Base-by-base conservation (phyloP, 495 filamentous ascomycete species). In the Chaetomidium leptoderma region DNA sequence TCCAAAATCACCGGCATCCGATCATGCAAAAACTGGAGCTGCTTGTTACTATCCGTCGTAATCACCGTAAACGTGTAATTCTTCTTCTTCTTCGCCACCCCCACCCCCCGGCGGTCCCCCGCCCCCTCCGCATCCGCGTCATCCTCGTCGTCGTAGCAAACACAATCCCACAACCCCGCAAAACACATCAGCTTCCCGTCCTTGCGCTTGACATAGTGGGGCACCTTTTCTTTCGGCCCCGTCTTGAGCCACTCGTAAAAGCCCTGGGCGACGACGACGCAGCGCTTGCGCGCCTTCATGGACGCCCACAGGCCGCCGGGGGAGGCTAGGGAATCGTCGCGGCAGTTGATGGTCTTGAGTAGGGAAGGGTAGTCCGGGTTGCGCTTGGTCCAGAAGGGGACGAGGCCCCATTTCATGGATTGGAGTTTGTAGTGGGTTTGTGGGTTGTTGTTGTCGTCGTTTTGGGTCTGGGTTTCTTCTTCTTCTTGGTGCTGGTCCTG, bases 191-290 rank as follows among this genome's bases (percentile, higher is more conserved):
- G 67, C 59, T 84, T 78, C 0, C 88, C 90, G 66, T 97, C 93
- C 64, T 84, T 88, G 14, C 90, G 76, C 65, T 85, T 88, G 10
- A 89, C 78, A 66, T 80, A 97, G 70, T 97, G 84, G 37, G 93
- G 93, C 0, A 91, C 73, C 71, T 86, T 90, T 59, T 90, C 85
- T 63, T 89, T 92, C 1, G 17, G 84, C 79, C 0, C 83, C 84
- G 90, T 89, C 70, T 93, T 90, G 51, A 93, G 71, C 93, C 93
- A 98, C 70, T 98, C 93, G 70, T 92, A 98, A 72, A 97, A 98
- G 3, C 93, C 93, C 71, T 96, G 85, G 14, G 87, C 90, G 4
- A 92, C 62, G 2, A 98, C 84, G 40, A 97, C 76, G 66, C 93
- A 98, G 24, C 93, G 79, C 69, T 96, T 95, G 63, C 76, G 82